Evolutionary conservation across 1,139 yeast species (phyloP), one percentile per base, ranked within the genome.

Genomic region (Hyphopichia wangnamkhiaoensis): DNA sequence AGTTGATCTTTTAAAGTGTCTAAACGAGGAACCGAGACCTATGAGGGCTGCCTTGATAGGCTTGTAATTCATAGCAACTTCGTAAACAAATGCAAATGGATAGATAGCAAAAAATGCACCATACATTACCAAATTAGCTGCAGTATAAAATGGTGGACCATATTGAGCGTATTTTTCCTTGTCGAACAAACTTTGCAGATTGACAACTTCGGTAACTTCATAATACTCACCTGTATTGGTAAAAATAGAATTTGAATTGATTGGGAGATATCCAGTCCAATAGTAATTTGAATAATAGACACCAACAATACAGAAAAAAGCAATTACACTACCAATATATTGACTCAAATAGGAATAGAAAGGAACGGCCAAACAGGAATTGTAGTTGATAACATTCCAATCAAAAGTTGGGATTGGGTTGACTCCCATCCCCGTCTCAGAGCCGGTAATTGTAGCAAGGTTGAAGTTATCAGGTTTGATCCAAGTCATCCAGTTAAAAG

Each of bases 61-160:
- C 24, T 46, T 46, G 56, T 63, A 62, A 37, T 66, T 63, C 8
- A 58, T 53, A 16, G 54, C 48, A 53, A 66, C 50, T 40, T 65
- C 66, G 45, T 79, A 80, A 13, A 77, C 61, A 42, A 82, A 65
- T 15, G 74, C 62, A 38, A 79, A 74, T 9, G 87, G 85, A 52
- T 80, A 81, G 35, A 76, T 53, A 13, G 80, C 75, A 54, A 82
- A 80, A 50, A 71, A 76, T 1, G 81, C 70, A 20, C 84, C 84
- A 50, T 80, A 80, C 5, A 65, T 49, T 7, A 80, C 79, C 47
- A 68, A 53, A 43, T 63, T 63, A 6, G 63, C 71, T 5, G 73
- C 72, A 1, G 68, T 47, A 40, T 65, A 68, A 46, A 57, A 68
- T 36, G 74, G 71, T 1, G 80, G 81, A 0, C 82, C 79, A 46